Evolutionary conservation across 164 flowering plant species (phyloP), one percentile per base, ranked within the genome.

Genomic region (Echeveria elegans): DNA sequence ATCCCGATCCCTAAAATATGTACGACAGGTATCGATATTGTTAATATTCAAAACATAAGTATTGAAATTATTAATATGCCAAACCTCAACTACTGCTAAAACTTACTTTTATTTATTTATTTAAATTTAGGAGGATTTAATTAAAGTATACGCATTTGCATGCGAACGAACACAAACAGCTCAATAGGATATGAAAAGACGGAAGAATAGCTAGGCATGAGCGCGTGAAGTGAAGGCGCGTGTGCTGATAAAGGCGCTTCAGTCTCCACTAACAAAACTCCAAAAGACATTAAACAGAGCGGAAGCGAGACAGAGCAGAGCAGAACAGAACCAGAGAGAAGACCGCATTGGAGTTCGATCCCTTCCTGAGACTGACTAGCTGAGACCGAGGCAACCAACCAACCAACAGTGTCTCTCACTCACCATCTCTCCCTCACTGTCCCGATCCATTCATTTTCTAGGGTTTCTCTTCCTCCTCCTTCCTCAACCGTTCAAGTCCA

Each of bases 381-480:
- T 24, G 31, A 53, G 31, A 53, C 60, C 60, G 60, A 28, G 60
- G 34, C 61, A 56, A 2, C 19, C 18, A 56, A 7, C 61, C 34
- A 26, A 56, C 61, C 61, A 26, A 56, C 61, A 56, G 32, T 56
- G 32, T 56, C 61, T 24, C 32, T 14, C 32, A 10, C 29, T 56
- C 61, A 18, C 6, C n/a, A n/a, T 9, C 6, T 26, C n/a, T 12
- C 56, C 21, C 24, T 50, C 56, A 1, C 12, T 50, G 56, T 6
- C 11, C 0, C 47, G 4, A n/a, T 16, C 30, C 18, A 2, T 56
- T 56, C 61, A 56, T 14, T 29, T 56, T 28, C 61, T 28, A 56
- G 61, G 61, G 61, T 12, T 56, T 56, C 61, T 56, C 61, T 56
- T 56, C 61, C 21, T 53, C 52, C 21, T 21, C 24, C 19, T 56